phyloP scores from a whole-genome alignment of 1,284 basidiomycete species.

The Malassezia pachydermatis region DNA sequence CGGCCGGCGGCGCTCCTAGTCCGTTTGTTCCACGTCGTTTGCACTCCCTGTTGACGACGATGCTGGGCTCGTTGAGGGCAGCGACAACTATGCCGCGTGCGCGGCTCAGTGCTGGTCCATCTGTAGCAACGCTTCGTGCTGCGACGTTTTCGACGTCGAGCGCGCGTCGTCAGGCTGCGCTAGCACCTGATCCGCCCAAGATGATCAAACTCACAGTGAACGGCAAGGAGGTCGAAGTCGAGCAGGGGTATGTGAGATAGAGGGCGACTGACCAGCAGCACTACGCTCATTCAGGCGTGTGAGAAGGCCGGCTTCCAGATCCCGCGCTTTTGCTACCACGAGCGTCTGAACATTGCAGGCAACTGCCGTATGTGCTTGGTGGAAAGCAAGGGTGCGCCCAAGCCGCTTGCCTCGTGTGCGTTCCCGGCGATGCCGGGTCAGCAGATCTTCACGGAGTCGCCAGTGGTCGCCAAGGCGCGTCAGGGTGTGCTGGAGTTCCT shows the following conservation, averaged over 20 bases:
- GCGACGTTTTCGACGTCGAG: slow-evolving; percentile 30
- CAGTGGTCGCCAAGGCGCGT: slow-evolving; percentile 85
- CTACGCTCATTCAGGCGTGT: slow-evolving; percentile 85
- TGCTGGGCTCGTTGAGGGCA: slow-evolving; percentile 18
- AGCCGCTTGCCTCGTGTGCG: slow-evolving; percentile 66
- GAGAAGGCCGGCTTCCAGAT: slow-evolving; percentile 49
- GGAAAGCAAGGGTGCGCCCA: slow-evolving; percentile 84
- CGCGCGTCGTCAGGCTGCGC: slow-evolving; percentile 29
- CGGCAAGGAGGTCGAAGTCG: slow-evolving; percentile 47
- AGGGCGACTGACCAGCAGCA: slow-evolving; percentile 18
- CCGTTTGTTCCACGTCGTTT: background rate
- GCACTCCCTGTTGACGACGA: slow-evolving; percentile 15
- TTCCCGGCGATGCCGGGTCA: slow-evolving; percentile 97
- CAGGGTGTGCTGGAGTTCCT: slow-evolving; percentile 95
- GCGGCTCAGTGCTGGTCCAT: slow-evolving; percentile 4
- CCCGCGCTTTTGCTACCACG: slow-evolving; percentile 78
- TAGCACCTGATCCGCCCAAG: slow-evolving; percentile 39
- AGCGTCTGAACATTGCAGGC: slow-evolving; percentile 54
- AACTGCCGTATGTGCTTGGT: slow-evolving; percentile 66
- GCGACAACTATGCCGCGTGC: slow-evolving; percentile 6
- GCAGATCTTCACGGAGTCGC: slow-evolving; percentile 91
- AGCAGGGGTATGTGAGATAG: slow-evolving; percentile 37
- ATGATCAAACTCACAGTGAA: slow-evolving; percentile 47
- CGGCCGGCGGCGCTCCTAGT: background rate
- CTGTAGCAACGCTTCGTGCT: slow-evolving; percentile 8